phyloP scores from a whole-genome alignment of 345 rosid genomes.

The Odontarrhena argentea region DNA sequence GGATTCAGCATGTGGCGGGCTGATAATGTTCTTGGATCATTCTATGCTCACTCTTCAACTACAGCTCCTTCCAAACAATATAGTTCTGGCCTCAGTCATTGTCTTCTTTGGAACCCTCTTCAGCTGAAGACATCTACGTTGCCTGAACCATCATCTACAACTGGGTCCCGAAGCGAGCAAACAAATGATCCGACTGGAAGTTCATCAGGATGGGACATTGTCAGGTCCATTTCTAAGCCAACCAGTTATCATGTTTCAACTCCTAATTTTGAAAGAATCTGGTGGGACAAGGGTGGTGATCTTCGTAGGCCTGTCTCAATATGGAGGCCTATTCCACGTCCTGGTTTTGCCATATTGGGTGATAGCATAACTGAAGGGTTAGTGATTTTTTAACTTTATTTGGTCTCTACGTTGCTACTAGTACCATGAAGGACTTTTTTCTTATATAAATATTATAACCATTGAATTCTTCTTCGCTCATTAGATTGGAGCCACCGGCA shows the following conservation, averaged over 20 bases:
- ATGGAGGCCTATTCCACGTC: slow-evolving; percentile 86
- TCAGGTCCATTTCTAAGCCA: slow-evolving; percentile 75
- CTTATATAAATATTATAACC: slow-evolving; percentile 25
- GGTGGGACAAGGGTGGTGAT: slow-evolving; percentile 99
- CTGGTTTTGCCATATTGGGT: slow-evolving; percentile 79
- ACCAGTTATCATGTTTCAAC: slow-evolving; percentile 68
- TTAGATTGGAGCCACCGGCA: slow-evolving; percentile 90
- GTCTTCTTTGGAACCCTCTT: slow-evolving; percentile 74
- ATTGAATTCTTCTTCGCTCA: slow-evolving; percentile 39
- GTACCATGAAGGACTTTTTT: slow-evolving; percentile 8
- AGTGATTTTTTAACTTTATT: slow-evolving; percentile 30
- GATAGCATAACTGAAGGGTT: slow-evolving; percentile 98
- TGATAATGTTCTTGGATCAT: slow-evolving; percentile 91
- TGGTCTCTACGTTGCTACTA: slow-evolving; percentile 9
- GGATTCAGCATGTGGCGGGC: slow-evolving; percentile 96
- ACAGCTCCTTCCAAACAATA: slow-evolving; percentile 56
- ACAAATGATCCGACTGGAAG: slow-evolving; percentile 49
- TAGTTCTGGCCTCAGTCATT: slow-evolving; percentile 70
- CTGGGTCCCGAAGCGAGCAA: slow-evolving; percentile 47
- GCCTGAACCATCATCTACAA: slow-evolving; percentile 42
- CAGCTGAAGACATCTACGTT: slow-evolving; percentile 49
- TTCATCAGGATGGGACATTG: slow-evolving; percentile 85
- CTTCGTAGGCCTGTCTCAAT: slow-evolving; percentile 83
- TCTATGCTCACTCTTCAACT: slow-evolving; percentile 76
- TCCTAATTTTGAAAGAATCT: slow-evolving; percentile 91